These are phyloP conservation scores for Oryza glaberrima DNA, from an alignment of 176 grass and related monocot genomes.

Conservation along the genomic window DNA sequence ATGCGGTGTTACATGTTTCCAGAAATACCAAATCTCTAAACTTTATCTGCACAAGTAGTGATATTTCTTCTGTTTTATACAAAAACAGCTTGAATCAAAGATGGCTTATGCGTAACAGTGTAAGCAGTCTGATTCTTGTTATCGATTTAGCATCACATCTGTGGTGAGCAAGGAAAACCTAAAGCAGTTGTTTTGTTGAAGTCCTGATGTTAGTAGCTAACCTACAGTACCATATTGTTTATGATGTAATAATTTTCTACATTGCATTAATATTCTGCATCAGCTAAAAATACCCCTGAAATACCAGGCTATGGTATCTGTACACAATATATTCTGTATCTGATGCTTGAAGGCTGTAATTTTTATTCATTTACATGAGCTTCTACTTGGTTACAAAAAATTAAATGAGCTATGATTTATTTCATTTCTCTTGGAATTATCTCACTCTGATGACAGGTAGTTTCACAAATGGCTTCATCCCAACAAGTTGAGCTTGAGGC, in stretches of 20 bases:
- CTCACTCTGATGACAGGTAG: conserved; percentile 22
- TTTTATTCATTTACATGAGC: conserved; percentile 22
- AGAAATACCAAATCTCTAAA: background rate
- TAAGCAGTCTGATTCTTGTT: background rate
- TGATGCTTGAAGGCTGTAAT: conserved; percentile 7
- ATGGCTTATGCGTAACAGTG: background rate
- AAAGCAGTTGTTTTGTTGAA: conserved; percentile 15
- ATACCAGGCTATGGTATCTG: conserved; percentile 15
- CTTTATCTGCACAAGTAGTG: background rate
- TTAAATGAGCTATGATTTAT: conserved; percentile 23
- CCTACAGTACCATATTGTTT: background rate
- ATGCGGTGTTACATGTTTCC: conserved; percentile 6
- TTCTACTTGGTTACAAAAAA: background rate
- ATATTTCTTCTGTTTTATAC: conserved; percentile 12
- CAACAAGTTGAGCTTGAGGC: conserved; percentile 97
- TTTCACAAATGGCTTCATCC: conserved; percentile 76
- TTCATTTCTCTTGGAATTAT: conserved; percentile 13
- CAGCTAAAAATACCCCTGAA: conserved; percentile 29
- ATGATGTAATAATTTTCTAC: conserved; percentile 31
- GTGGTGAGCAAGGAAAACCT: conserved; percentile 12
- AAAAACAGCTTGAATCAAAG: conserved; percentile 15
- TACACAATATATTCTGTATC: background rate
- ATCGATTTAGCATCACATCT: conserved; percentile 28
- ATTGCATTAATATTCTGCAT: conserved; percentile 6
- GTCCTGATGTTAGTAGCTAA: conserved; percentile 21